Base-by-base conservation (phyloP, 1,284 basidiomycete species). In the Rhodotorula sp. region DNA sequence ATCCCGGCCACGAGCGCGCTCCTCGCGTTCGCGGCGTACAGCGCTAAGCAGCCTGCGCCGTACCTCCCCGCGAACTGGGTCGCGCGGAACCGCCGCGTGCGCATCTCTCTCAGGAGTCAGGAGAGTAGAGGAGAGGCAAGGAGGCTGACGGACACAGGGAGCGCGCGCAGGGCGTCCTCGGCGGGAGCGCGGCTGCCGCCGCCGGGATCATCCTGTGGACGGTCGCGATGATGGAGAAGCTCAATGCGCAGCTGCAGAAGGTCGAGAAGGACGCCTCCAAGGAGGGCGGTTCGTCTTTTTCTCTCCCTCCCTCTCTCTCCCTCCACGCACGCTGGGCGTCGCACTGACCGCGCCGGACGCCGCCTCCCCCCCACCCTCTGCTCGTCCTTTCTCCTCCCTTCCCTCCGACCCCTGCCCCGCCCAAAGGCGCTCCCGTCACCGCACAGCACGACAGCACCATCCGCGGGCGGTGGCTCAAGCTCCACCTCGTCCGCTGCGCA, bases 1-100 rank as follows among this genome's bases (percentile, higher is more conserved):
- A 32, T 63, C 21, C 69, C 69, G 0, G 6, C 32, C n/a, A 25
- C 29, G 13, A 32, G 46, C 8, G 19, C 50, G 29, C 34, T 70
- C 19, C 65, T 70, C 36, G 56, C 50, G 8, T 37, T 22, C n/a
- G 29, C 64, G 0, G 56, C 69, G 25, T 66, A 39, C 21, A 56
- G 41, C 2, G 60, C 56, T 12, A 12, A 39, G 17, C 27, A 55
- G 0, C 46, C 69, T 12, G 50, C 22, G 3, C 15, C 32, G 4
- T 70, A 66, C 56, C 50, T 70, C 8, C 69, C 69, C 5, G 50
- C 55, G 9, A 59, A n/a, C 22, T 63, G 53, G 5, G 44, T 70
- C 41, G 55, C 60, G 1, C 39, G 64, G 5, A 44, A 70, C 48
- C 69, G 69, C 37, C 62, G 66, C 39, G 68, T 58, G 25, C 44